Base-by-base conservation (phyloP, 805 yeast species). In the Yarrowia deformans region DNA sequence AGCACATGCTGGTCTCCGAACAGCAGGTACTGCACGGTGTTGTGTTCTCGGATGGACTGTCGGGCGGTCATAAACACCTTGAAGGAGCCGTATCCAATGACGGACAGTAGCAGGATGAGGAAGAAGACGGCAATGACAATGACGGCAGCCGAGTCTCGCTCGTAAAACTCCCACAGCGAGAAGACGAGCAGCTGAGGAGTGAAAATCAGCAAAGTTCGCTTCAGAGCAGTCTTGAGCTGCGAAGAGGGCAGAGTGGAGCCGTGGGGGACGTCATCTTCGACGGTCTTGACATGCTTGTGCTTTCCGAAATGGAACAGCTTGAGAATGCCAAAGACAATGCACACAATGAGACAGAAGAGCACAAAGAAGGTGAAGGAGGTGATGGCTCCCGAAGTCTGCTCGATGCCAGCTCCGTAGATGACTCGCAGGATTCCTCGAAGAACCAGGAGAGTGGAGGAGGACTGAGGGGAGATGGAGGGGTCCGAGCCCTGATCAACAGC, bases 331-430 rank as follows among this genome's bases (percentile, higher is more conserved):
- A 91, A 84, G 1, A 88, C 72, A 3, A 85, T 88, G 32, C 89
- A 85, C 50, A 93, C 81, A 16, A 91, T 84, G 73, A 90, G 89
- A 18, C 93, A 93, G 78, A 90, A 87, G 60, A 93, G 75, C 29
- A 90, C 84, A 77, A 93, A 93, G 74, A 91, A 91, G 1, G 97
- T 90, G 79, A 91, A 90, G 1, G 97, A 95, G 2, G 97, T 93
- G 61, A 87, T 85, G 18, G 90, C 97, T 45, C 92, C 86, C 8
- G 95, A 85, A 1, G 97, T 91, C 61, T 87, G 87, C 79, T 93
- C 98, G 71, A 93, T 91, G 60, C 83, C 82, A 49, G 94, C 88
- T 72, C 85, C 81, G 79, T 84, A 91, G 6, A 94, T 97, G 63
- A 92, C 83, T 79, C 97, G 86, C 75, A 89, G 86, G 73, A 93